These are phyloP conservation scores for Aegilops bicornis DNA, from an alignment of 176 grass and related monocot species.

Conservation along the genomic window DNA sequence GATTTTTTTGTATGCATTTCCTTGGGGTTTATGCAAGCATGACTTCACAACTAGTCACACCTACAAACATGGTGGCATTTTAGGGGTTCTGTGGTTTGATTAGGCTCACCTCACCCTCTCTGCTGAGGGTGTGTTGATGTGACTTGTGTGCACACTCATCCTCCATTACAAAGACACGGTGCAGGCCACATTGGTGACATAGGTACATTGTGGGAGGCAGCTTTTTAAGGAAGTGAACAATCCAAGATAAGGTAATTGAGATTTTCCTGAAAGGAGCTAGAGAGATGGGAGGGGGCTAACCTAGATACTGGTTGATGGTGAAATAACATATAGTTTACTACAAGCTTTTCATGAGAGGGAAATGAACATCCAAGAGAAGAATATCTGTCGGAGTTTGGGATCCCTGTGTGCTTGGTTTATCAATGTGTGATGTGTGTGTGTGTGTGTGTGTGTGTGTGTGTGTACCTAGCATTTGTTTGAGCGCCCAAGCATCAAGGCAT, in stretches of 20 bases:
- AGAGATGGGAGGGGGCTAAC: neutral
- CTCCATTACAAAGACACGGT: conserved; percentile 47
- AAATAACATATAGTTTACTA: neutral
- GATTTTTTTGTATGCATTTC: conserved; percentile 21
- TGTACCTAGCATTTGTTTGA: conserved; percentile 12
- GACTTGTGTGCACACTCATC: conserved; percentile 48
- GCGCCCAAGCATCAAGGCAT: conserved; percentile 40
- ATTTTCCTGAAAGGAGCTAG: conserved; percentile 21
- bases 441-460: neutral
- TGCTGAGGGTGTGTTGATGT: conserved; percentile 36
- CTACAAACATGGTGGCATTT: neutral
- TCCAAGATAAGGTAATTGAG: conserved; percentile 35
- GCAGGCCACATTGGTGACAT: conserved; percentile 63
- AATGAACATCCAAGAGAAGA: conserved; percentile 13
- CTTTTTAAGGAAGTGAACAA: conserved; percentile 53
- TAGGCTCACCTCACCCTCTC: conserved; percentile 36
- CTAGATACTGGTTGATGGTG: conserved; percentile 8
- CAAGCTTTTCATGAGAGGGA: neutral
- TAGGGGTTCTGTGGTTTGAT: conserved; percentile 27
- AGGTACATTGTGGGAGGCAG: conserved; percentile 15
- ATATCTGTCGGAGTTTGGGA: conserved; percentile 16
- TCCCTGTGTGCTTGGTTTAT: conserved; percentile 30
- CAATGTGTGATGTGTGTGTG: neutral
- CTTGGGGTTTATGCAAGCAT: conserved; percentile 42
- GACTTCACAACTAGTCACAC: conserved; percentile 26